Conservation (phyloP, 2,329 filamentous ascomycete species). For the Triangularia verruculosa region DNA sequence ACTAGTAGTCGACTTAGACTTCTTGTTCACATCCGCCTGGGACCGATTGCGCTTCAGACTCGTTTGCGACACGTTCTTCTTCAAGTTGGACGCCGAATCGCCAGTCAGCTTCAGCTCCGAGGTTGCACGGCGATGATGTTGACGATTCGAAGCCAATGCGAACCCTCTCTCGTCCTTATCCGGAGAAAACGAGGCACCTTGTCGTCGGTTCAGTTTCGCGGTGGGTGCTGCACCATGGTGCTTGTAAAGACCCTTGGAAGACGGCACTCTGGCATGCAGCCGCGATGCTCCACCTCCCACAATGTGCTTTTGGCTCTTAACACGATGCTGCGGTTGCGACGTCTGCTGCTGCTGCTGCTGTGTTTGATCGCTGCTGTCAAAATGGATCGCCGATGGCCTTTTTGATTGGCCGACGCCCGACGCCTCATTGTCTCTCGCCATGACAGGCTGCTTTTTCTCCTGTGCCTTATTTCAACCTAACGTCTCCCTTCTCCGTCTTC, state of each 20-base stretch:
- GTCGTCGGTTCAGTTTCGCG: conserved; percentile 38
- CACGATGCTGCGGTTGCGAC: conserved; percentile 33
- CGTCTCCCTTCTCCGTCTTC: background rate
- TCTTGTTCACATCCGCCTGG: conserved; percentile 53
- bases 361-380: conserved; percentile 30
- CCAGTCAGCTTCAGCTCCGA: conserved; percentile 50
- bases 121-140: conserved; percentile 45
- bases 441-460: conserved; percentile 12
- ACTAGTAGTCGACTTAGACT: conserved; percentile 49
- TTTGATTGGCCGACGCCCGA: conserved; percentile 55
- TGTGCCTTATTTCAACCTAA: conserved; percentile 20
- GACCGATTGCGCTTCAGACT: conserved; percentile 61
- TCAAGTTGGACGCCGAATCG: conserved; percentile 43
- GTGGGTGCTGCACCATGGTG: conserved; percentile 33
- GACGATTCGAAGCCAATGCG: conserved; percentile 31
- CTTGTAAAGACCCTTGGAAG: conserved; percentile 51
- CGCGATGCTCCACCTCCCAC: conserved; percentile 41
- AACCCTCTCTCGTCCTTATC: conserved; percentile 33
- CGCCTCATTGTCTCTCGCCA: conserved; percentile 43
- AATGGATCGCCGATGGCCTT: conserved; percentile 35
- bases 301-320: conserved; percentile 42
- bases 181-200: conserved; percentile 42
- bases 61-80: conserved; percentile 54
- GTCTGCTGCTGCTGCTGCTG: conserved; percentile 34
- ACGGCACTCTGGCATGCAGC: conserved; percentile 51